phyloP scores from a whole-genome alignment of 2,329 filamentous ascomycete species.

The Teratosphaeria epicoccoides region DNA sequence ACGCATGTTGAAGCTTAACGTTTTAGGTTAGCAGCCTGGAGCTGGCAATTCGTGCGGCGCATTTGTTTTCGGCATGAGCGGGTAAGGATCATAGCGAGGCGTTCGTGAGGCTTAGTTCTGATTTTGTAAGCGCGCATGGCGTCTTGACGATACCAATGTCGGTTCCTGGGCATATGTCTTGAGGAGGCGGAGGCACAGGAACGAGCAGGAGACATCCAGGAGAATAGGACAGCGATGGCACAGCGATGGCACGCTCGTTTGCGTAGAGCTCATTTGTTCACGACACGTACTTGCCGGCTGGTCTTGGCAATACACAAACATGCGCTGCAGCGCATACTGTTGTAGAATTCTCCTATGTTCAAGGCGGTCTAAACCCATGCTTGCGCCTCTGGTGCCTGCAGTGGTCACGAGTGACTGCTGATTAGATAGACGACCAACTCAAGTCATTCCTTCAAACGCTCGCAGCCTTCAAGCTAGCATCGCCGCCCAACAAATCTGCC shows the following conservation, averaged over 20 bases:
- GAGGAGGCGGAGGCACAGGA: not conserved
- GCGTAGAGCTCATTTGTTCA: not conserved
- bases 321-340: not conserved
- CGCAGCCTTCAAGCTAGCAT: not conserved
- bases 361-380: not conserved
- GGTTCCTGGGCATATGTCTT: not conserved
- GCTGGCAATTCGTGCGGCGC: not conserved
- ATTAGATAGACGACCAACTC: constrained; percentile 22
- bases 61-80: constrained; percentile 1
- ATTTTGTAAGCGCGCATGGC: not conserved
- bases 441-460: constrained; percentile 11
- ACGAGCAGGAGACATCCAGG: too few species aligned
- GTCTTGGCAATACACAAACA: not conserved
- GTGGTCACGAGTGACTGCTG: not conserved
- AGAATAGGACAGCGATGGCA: not conserved
- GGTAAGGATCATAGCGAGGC: constrained; percentile 7
- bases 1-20: constrained; percentile 28
- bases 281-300: not conserved
- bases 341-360: constrained; percentile 3
- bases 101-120: constrained; percentile 2
- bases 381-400: not conserved
- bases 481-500: too few species aligned
- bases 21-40: constrained; percentile 9
- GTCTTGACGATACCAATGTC: too few species aligned
- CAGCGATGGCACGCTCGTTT: not conserved